Evolutionary conservation across 1,284 basidiomycete species (phyloP).

Genomic region (Rhodotorula sp.): DNA sequence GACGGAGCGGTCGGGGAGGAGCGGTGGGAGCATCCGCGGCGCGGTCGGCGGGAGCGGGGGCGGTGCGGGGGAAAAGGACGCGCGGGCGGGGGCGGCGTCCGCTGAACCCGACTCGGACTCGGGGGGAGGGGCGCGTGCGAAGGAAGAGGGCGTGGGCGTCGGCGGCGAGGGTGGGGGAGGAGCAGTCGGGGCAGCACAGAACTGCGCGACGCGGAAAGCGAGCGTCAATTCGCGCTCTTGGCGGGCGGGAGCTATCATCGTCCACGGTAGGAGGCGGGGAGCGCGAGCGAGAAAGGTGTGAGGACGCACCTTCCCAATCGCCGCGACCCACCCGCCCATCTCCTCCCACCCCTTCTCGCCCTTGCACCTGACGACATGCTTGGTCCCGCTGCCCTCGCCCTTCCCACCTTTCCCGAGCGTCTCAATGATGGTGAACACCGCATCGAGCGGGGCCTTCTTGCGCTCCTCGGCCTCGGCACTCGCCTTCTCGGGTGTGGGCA

Average conservation of each 20-base stretch:
- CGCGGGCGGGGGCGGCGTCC: neutral
- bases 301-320: constrained; percentile 16
- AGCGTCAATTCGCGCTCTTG: too few species aligned
- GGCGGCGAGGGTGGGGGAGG: constrained; percentile 9
- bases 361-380: constrained; percentile 22
- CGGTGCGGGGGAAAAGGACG: neutral
- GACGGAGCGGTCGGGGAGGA: neutral
- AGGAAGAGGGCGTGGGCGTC: neutral
- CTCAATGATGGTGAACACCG: constrained; percentile 30
- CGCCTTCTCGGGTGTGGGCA: constrained; percentile 26
- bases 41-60: neutral
- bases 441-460: constrained; percentile 13
- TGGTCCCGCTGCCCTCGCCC: constrained; percentile 22
- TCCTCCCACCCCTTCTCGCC: constrained; percentile 25
- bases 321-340: constrained; percentile 26
- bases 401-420: neutral
- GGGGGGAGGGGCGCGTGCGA: neutral
- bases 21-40: neutral
- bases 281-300: neutral
- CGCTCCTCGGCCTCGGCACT: neutral
- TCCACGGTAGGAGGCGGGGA: neutral
- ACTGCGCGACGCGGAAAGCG: neutral
- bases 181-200: constrained; percentile 13
- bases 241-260: too few species aligned
- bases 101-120: neutral